phyloP scores from a whole-genome alignment of 805 yeast species.

The Yamadazyma akitaensis region DNA sequence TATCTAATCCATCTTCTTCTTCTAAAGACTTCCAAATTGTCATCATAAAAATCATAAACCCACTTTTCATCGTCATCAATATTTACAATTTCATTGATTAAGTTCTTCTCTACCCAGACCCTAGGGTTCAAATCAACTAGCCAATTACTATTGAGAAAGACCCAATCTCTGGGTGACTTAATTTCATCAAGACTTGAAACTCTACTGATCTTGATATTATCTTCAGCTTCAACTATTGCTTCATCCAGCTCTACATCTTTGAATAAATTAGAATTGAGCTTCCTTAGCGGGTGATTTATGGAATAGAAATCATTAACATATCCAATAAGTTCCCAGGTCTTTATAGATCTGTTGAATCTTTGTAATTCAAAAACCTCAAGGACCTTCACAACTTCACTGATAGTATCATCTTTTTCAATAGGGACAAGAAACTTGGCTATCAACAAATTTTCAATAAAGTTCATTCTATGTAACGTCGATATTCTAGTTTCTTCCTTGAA shows the following conservation, averaged over 20 bases:
- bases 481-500: slow-evolving; percentile 67
- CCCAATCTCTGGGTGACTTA: slow-evolving; percentile 53
- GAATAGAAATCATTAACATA: slow-evolving; percentile 55
- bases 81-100: slow-evolving; percentile 49
- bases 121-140: slow-evolving; percentile 59
- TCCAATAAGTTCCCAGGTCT: slow-evolving; percentile 64
- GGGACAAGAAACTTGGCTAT: slow-evolving; percentile 13
- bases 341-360: slow-evolving; percentile 41
- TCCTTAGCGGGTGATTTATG: slow-evolving; percentile 34
- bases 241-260: slow-evolving; percentile 15
- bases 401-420: slow-evolving; percentile 12
- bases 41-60: slow-evolving; percentile 64
- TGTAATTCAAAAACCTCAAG: slow-evolving; percentile 73
- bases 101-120: slow-evolving; percentile 57
- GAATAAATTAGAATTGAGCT: slow-evolving; percentile 13
- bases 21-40: slow-evolving; percentile 40
- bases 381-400: slow-evolving; percentile 28
- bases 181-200: slow-evolving; percentile 27
- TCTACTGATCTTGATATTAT: slow-evolving; percentile 11
- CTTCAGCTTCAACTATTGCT: slow-evolving; percentile 16
- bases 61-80: slow-evolving; percentile 77
- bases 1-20: slow-evolving; percentile 66
- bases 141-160: slow-evolving; percentile 47
- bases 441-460: slow-evolving; percentile 44
- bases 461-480: slow-evolving; percentile 44